Evolutionary conservation across 495 filamentous ascomycete species (phyloP).

Genomic region (Aspergillus baeticus): DNA sequence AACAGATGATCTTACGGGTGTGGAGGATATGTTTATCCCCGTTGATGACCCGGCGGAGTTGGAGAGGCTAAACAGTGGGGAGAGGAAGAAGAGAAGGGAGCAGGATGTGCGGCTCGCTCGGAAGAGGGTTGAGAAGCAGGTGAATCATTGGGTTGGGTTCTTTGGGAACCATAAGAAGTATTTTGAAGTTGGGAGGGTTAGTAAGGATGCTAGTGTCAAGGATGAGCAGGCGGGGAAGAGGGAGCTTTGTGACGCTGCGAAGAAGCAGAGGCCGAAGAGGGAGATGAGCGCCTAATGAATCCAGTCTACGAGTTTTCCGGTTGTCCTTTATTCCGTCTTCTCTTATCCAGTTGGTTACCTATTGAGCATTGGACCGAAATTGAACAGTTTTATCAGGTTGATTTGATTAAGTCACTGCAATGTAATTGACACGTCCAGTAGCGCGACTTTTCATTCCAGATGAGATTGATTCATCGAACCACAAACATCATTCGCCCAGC

Average conservation of each 20-base stretch:
- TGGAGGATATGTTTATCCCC: constrained; percentile 86
- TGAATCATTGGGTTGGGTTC: constrained; percentile 56
- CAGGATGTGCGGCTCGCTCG: constrained; percentile 47
- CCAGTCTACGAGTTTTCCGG: neutral
- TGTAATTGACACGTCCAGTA: constrained; percentile 30
- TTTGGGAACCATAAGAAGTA: constrained; percentile 78
- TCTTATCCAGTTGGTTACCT: neutral
- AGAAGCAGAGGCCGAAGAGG: constrained; percentile 40
- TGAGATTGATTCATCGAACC: constrained; percentile 33
- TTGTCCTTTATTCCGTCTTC: neutral
- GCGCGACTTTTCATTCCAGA: constrained; percentile 33
- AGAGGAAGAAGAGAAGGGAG: constrained; percentile 56
- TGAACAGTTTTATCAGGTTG: constrained; percentile 12
- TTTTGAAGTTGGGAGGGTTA: constrained; percentile 66
- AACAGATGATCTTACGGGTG: constrained; percentile 81
- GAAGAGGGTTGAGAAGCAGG: constrained; percentile 41
- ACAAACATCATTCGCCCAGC: constrained; percentile 43
- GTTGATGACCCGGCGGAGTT: constrained; percentile 55
- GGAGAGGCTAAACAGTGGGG: constrained; percentile 43
- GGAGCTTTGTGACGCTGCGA: constrained; percentile 48
- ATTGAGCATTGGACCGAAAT: neutral
- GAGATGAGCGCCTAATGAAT: constrained; percentile 15
- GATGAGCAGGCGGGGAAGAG: constrained; percentile 35
- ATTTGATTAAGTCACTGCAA: constrained; percentile 16
- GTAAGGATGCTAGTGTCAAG: constrained; percentile 28